Evolutionary conservation across 345 rosid genomes (phyloP), one percentile per base, ranked within the genome.

Genomic region (Erysimum cheiranthoides): DNA sequence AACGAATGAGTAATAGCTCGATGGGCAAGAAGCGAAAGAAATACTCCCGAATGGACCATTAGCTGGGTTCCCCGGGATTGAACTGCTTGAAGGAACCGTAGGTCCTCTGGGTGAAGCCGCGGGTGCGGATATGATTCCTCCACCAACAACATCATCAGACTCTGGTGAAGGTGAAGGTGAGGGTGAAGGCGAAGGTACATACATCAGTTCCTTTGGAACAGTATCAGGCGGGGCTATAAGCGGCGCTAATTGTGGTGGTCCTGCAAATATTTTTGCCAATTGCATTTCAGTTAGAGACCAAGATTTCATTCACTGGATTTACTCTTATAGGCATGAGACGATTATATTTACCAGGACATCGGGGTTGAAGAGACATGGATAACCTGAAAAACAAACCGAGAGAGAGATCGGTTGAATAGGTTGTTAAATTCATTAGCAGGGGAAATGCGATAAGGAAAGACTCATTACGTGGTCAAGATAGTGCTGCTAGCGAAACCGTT

Each of bases 291-390:
- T 42, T 67, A 35, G 53, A 59, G 45, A 17, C 21, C 10, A 54
- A 36, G 40, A 21, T 42, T 27, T 25, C 66, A 45, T 43, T 51
- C 50, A 50, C 6, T 40, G 30, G 18, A 16, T n/a, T 65, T 10
- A 17, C 25, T 21, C 25, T 9, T 40, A 6, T 5, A 66, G 18
- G 54, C 10, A 10, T 17, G 36, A 62, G 25, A 25, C 31, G 61
- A 10, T 68, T 68, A 51, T 39, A 50, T 57, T 76, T 75, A 94
- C 98, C 98, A 77, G 97, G 94, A 58, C 97, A 94, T 53, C 85
- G 86, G 10, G 98, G 98, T 80, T 89, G 95, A 51, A 94, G 97
- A 71, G 87, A 87, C 52, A 84, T 83, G 14, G 92, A 90, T 80
- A 93, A 71, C 85, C 98, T 93, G 85, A 74, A 80, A 25, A 49